These are phyloP conservation scores for Fusarium xyrophilum DNA, from an alignment of 2,329 filamentous ascomycete species.

Conservation along the genomic window DNA sequence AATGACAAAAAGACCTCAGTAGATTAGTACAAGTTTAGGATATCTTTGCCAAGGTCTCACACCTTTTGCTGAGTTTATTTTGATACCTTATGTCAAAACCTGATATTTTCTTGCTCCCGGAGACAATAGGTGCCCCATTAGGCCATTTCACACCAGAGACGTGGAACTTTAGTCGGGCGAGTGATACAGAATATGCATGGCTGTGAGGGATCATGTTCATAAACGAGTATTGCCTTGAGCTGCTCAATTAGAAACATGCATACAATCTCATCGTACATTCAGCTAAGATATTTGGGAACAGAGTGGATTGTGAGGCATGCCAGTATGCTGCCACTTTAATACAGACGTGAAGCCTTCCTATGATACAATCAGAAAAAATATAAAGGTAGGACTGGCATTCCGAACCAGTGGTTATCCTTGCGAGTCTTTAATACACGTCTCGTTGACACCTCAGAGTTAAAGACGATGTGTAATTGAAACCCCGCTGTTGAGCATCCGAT, in stretches of 20 bases:
- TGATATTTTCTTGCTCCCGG: background rate
- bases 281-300: background rate
- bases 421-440: accelerated
- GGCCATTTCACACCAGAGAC: background rate
- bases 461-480: background rate
- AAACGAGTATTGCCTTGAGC: background rate
- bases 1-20: background rate
- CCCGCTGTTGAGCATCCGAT: background rate
- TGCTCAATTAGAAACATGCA: background rate
- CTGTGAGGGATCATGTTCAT: background rate
- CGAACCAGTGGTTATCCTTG: accelerated
- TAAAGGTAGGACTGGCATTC: background rate
- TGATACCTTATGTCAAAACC: background rate
- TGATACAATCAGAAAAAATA: background rate
- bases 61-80: background rate
- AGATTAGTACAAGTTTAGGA: too few relatives aligned
- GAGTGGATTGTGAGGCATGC: background rate
- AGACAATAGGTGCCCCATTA: background rate
- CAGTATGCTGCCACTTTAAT: background rate
- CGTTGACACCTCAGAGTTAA: background rate
- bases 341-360: background rate
- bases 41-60: background rate
- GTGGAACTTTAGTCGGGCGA: background rate
- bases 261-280: background rate
- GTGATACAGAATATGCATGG: background rate